A percentile compares a stretch with the other conserved stretches of the same genome.
Conservation (phyloP, 2,329 filamentous ascomycete species). For the Paraphaeosphaeria minitans region DNA sequence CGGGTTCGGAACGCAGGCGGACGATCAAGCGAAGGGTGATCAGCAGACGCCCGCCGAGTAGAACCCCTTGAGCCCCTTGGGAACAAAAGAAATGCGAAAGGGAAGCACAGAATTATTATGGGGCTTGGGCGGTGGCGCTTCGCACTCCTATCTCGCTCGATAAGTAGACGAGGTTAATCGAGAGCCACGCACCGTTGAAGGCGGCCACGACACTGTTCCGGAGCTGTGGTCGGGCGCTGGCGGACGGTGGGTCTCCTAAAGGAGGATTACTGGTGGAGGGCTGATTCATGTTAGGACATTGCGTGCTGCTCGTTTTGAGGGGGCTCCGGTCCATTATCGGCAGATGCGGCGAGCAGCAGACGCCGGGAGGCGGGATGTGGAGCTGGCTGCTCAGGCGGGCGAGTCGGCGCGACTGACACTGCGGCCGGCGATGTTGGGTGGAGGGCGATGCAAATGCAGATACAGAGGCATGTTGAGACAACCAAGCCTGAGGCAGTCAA, state of each 20-base stretch:
- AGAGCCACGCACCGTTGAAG: constrained; percentile 45
- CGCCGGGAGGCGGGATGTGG: constrained; percentile 7
- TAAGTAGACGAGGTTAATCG: not conserved
- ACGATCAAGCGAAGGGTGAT: constrained; percentile 1
- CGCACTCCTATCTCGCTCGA: not conserved
- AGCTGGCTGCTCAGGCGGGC: not conserved
- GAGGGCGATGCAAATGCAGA: not conserved
- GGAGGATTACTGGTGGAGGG: constrained; percentile 40
- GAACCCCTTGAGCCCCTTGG: too few relatives aligned
- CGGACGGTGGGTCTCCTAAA: constrained; percentile 35
- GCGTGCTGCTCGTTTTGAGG: constrained; percentile 20
- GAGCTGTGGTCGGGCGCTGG: constrained; percentile 36
- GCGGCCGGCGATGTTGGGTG: not conserved
- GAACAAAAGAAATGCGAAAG: constrained; percentile 7
- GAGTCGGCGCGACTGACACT: not conserved
- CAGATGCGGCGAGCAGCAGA: constrained; percentile 16
- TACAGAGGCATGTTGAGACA: constrained; percentile 2
- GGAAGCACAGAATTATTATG: constrained; percentile 10
- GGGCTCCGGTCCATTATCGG: constrained; percentile 14
- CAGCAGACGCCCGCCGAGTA: not conserved
- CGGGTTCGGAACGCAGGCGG: not conserved
- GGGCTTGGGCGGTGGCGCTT: not conserved
- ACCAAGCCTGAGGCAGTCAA: not conserved
- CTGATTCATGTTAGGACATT: constrained; percentile 25
- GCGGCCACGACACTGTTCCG: constrained; percentile 47